Evolutionary conservation across 768 basidiomycete species (phyloP), one percentile per base, ranked within the genome.

Genomic region (Lactifluus volemus): DNA sequence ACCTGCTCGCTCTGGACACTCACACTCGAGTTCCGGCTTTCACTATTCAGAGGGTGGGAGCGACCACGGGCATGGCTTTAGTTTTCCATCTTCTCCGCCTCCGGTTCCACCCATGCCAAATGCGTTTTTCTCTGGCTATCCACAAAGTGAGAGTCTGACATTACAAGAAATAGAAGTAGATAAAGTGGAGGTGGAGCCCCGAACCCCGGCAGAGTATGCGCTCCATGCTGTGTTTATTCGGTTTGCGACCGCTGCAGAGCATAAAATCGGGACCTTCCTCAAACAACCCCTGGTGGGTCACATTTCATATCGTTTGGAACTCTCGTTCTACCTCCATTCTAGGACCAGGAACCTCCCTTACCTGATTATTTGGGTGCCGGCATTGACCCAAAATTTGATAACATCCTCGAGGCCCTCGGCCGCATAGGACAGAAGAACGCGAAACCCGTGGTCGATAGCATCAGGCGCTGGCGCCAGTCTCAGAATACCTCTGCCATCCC

Each of bases 201-300:
- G 84, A 69, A 91, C 88, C 11, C 92, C 93, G 2, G 85, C 87
- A 0, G 93, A 95, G 67, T 94, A 88, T 67, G 93, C 93, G 2
- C 74, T 95, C 12, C 89, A 92, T 68, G 89, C 91, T 0, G 81
- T 95, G 6, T 93, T 95, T 70, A 89, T 91, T 45, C 85, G 88
- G 3, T 95, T 95, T 67, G 89, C 88, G 9, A 81, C 85, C 0
- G 76, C 81, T 5, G 89, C 90, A 1, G 92, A 96, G 72, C 76
- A 75, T 32, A 92, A 92, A 68, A 86, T 95, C n/a, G 82, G 86
- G 11, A 70, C 73, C 3, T 92, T 92, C 68, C 76, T 94, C 57
- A 81, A 80, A 10, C 80, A 85, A 61, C 78, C 80, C 45, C 70
- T 87, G 66, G 91, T 92, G 67, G 67, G 88, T 73, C 21, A 25